Evolutionary conservation across 345 rosid species (phyloP), one percentile per base, ranked within the genome.

Genomic region (Citrus sinensis): DNA sequence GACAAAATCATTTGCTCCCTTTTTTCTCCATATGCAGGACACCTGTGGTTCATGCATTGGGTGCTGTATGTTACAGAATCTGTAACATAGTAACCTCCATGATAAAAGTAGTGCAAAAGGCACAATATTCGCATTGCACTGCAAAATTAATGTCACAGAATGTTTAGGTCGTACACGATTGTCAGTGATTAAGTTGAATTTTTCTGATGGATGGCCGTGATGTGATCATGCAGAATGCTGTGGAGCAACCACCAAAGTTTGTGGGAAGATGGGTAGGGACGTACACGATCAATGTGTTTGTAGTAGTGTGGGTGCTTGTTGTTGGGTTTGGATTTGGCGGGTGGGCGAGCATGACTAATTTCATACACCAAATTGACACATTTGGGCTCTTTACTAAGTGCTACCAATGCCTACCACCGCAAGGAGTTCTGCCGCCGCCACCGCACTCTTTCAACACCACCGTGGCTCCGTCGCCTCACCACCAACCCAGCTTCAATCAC

Each of bases 251-350:
- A 1, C 90, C 98, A 0, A 92, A 78, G 85, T 91, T 78, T 25
- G 71, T 91, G 11, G 99, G 97, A 4, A 70, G 91, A 83, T 96
- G 99, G 99, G 89, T 87, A 0, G 99, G 99, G 70, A 67, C 98
- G 1, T 96, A 79, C 88, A 84, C 94, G 68, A 88, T 94, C 62
- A 96, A 96, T 75, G 81, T 87, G 4, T 90, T 92, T 29, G 82
- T 96, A n/a, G 97, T 94, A 7, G 97, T 92, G 40, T 96, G 99
- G 99, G 99, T 96, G 9, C 80, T 91, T 0, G 83, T 96, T 32
- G 95, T 96, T 16, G 99, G 99, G 67, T 96, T 96, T 29, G 99
- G 98, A 73, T 96, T 96, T 13, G 98, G 99, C 69, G 99, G 99
- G 7, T 94, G 99, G 99, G 98, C 98, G 0, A 94, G 99, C 75